Evolutionary conservation across 2,329 filamentous ascomycete species (phyloP).

Genomic region (Aphanoascus verrucosus): DNA sequence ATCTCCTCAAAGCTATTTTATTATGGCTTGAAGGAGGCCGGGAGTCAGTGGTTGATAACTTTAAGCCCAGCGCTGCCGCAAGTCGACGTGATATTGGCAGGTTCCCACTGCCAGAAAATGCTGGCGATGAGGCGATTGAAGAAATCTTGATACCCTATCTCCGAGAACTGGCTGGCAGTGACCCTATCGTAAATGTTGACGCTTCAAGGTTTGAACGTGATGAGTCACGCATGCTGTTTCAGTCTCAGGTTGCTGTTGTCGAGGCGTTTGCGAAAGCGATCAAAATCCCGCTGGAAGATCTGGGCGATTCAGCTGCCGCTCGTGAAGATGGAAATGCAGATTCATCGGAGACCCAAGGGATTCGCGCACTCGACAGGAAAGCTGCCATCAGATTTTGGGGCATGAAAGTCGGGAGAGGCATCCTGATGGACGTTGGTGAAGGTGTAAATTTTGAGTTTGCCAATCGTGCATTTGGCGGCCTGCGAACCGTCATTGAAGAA

Average conservation of each 20-base stretch:
- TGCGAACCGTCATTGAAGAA: slow-evolving; percentile 37
- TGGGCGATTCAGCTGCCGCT: slow-evolving; percentile 33
- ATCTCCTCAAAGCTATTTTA: slow-evolving; percentile 53
- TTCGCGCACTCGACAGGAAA: slow-evolving; percentile 27
- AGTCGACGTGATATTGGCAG: slow-evolving; percentile 35
- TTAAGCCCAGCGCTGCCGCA: slow-evolving; percentile 37
- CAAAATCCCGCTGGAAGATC: slow-evolving; percentile 42
- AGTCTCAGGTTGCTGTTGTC: slow-evolving; percentile 46
- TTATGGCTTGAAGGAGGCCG: slow-evolving; percentile 53
- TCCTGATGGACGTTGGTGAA: slow-evolving; percentile 48
- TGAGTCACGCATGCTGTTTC: slow-evolving; percentile 42
- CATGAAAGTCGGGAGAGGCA: slow-evolving; percentile 47
- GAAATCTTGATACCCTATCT: slow-evolving; percentile 50
- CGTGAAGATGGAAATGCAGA: slow-evolving; percentile 12
- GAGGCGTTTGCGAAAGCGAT: slow-evolving; percentile 46
- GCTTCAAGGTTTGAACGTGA: slow-evolving; percentile 49
- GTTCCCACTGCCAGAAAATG: slow-evolving; percentile 44
- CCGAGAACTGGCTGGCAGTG: slow-evolving; percentile 41
- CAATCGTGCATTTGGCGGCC: slow-evolving; percentile 52
- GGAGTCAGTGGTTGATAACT: slow-evolving; percentile 45
- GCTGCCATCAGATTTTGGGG: slow-evolving; percentile 45
- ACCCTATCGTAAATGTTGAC: slow-evolving; percentile 46
- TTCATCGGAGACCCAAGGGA: slow-evolving; percentile 8
- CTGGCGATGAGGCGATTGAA: slow-evolving; percentile 45
- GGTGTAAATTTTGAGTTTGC: slow-evolving; percentile 48